A percentile compares a stretch with the other conserved stretches of the same genome.
These are phyloP conservation scores for Sarocladiaceae sp. DNA, from an alignment of 2,329 filamentous ascomycete species.

Conservation along the genomic window DNA sequence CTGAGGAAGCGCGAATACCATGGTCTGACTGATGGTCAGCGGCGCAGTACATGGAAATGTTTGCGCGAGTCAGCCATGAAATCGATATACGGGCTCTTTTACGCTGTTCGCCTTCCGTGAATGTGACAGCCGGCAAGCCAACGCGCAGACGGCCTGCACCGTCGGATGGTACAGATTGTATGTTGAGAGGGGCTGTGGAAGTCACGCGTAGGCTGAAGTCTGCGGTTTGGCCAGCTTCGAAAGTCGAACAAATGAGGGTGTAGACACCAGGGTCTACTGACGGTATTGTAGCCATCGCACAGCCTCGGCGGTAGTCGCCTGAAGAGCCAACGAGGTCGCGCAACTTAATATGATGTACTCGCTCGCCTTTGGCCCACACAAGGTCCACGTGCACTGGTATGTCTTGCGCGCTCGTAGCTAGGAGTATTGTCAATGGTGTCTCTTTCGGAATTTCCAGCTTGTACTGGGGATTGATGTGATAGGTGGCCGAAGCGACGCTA, in stretches of 20 bases:
- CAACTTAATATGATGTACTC: conserved; percentile 64
- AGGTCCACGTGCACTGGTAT: conserved; percentile 81
- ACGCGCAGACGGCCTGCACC: conserved; percentile 69
- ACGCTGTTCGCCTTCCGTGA: conserved; percentile 37
- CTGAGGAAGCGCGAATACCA: conserved; percentile 34
- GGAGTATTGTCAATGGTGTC: conserved; percentile 66
- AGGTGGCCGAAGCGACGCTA: conserved; percentile 70
- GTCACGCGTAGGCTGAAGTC: conserved; percentile 73
- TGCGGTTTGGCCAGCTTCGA: conserved; percentile 73
- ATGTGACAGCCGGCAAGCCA: conserved; percentile 51
- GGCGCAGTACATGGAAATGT: conserved; percentile 20
- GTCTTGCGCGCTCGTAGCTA: conserved; percentile 63
- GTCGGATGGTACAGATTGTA: conserved; percentile 64
- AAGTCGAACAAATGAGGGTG: conserved; percentile 87
- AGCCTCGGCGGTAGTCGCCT: conserved; percentile 82
- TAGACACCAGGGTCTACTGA: conserved; percentile 69
- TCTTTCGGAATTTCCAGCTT: conserved; percentile 53
- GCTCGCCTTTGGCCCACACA: conserved; percentile 70
- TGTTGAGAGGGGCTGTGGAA: conserved; percentile 49
- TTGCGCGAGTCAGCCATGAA: conserved; percentile 54
- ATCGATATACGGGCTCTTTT: conserved; percentile 35
- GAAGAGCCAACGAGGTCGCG: conserved; percentile 79
- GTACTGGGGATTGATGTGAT: conserved; percentile 87
- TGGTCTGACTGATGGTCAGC: conserved; percentile 9
- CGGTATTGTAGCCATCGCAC: conserved; percentile 62